These are phyloP conservation scores for Colletotrichum eremochloae DNA, from an alignment of 2,329 filamentous ascomycete species.

Conservation along the genomic window DNA sequence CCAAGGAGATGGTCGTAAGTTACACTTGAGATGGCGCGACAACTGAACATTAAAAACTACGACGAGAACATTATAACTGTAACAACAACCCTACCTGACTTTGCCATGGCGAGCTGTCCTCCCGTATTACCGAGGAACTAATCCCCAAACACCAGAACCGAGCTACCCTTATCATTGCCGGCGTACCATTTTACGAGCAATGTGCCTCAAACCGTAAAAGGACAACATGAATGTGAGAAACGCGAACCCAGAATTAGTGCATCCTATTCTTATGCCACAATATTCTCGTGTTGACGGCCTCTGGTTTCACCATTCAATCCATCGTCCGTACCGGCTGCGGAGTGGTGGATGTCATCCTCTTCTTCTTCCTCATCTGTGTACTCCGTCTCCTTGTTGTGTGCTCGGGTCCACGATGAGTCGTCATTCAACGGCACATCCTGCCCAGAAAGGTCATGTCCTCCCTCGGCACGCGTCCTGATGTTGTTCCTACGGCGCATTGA, in stretches of 20 bases:
- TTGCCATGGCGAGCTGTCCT: conserved; percentile 17
- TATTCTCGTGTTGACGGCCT: conserved; percentile 66
- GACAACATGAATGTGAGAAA: not conserved
- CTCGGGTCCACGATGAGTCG: conserved; percentile 87
- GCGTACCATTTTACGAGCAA: conserved; percentile 10
- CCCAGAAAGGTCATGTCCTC: conserved; percentile 81
- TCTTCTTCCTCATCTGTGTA: conserved; percentile 76
- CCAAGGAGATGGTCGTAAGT: not conserved
- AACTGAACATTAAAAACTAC: conserved; percentile 25
- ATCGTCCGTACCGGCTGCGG: conserved; percentile 65
- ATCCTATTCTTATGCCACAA: conserved; percentile 56
- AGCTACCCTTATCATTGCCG: conserved; percentile 6
- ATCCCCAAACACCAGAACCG: conserved; percentile 32
- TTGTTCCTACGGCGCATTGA: conserved; percentile 86
- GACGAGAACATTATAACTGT: conserved; percentile 9
- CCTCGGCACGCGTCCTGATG: conserved; percentile 73
- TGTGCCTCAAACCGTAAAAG: not conserved
- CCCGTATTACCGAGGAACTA: conserved; percentile 28
- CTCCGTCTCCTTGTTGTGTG: conserved; percentile 70
- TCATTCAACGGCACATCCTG: conserved; percentile 86
- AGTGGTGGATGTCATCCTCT: conserved; percentile 66
- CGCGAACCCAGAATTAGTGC: not conserved
- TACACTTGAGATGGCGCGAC: not conserved
- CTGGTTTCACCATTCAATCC: conserved; percentile 69
- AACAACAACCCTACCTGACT: not conserved